phyloP scores from a whole-genome alignment of 2,329 filamentous ascomycete genomes.

The Nemania sp. region DNA sequence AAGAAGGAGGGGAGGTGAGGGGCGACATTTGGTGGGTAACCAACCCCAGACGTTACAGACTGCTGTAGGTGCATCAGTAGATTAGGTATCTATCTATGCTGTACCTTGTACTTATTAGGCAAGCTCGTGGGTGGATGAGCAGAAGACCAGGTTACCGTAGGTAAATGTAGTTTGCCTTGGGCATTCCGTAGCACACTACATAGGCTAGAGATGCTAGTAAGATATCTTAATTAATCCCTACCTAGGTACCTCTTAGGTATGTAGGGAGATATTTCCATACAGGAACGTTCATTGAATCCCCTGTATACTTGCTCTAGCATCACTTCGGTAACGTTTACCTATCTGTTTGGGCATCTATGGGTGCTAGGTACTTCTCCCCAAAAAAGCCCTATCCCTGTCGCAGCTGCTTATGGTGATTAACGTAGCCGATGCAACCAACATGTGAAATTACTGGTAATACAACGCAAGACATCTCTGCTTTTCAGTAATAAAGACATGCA shows the following conservation, averaged over 20 bases:
- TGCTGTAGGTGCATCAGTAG: neutral
- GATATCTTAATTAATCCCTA: no score
- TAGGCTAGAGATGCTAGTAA: no score
- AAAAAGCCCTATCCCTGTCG: neutral
- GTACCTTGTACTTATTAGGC: no score
- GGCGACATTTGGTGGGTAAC: constrained; percentile 4
- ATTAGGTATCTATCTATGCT: no score
- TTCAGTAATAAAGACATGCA: neutral
- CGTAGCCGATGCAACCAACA: neutral
- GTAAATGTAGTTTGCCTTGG: no score
- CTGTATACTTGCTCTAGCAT: neutral
- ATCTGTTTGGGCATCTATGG: neutral
- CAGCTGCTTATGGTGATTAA: neutral
- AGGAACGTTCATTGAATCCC: no score
- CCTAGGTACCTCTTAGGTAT: no score
- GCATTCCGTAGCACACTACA: no score
- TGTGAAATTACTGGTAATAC: neutral
- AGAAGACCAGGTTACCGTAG: neutral
- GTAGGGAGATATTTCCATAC: no score
- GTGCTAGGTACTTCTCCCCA: neutral
- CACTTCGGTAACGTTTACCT: neutral
- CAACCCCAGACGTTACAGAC: neutral
- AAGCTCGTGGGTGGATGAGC: no score
- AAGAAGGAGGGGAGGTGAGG: constrained; percentile 11
- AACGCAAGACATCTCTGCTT: neutral